A percentile compares a stretch with the other conserved stretches of the same genome.
Conservation (phyloP, 1,284 basidiomycete genomes). For the Tylopilus orsonianus region DNA sequence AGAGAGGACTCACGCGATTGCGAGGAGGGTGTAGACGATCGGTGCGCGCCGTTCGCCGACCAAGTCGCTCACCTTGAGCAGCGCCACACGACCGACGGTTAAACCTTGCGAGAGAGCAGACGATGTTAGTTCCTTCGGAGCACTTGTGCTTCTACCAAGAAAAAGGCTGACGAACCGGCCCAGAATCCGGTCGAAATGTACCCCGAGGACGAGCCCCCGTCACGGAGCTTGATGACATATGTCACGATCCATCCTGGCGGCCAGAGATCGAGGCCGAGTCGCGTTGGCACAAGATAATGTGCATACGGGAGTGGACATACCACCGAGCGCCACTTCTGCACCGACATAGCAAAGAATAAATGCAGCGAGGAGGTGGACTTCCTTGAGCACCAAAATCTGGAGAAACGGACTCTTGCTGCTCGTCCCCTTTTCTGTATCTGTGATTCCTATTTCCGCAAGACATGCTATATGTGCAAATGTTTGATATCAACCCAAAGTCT, state of each 20-base stretch:
- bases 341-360: slow-evolving; percentile 56
- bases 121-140: neutral
- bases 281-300: neutral
- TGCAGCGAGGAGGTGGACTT: slow-evolving; percentile 50
- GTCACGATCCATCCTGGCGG: slow-evolving; percentile 47
- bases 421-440: slow-evolving; percentile 21
- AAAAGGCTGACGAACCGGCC: slow-evolving; percentile 32
- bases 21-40: slow-evolving; percentile 22
- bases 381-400: slow-evolving; percentile 45
- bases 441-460: slow-evolving; percentile 31
- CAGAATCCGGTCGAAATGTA: slow-evolving; percentile 50
- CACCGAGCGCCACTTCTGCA: slow-evolving; percentile 52
- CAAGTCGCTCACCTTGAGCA: slow-evolving; percentile 20
- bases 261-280: neutral
- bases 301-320: slow-evolving; percentile 19
- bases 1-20: slow-evolving; percentile 27
- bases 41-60: slow-evolving; percentile 21
- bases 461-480: slow-evolving; percentile 11
- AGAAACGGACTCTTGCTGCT: slow-evolving; percentile 40
- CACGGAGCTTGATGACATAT: slow-evolving; percentile 40
- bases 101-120: slow-evolving; percentile 11
- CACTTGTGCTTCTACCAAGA: too few species aligned
- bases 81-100: slow-evolving; percentile 18
- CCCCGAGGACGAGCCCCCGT: slow-evolving; percentile 43
- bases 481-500: neutral